Evolutionary conservation across 1,284 basidiomycete species (phyloP).

Genomic region (Waitea zeae): DNA sequence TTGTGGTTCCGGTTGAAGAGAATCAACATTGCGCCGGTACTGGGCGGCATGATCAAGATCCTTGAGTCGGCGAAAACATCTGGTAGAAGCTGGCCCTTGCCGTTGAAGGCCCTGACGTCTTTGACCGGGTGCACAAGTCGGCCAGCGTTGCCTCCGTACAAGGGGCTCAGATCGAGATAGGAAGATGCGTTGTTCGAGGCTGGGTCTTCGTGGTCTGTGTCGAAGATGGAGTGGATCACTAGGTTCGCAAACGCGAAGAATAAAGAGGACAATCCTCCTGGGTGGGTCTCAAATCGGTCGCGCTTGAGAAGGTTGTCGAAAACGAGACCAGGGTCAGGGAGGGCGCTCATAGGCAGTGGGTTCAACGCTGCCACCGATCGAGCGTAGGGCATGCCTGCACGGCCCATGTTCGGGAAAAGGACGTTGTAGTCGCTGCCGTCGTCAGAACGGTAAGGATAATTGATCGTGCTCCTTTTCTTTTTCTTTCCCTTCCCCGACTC

Average conservation of each 20-base stretch:
- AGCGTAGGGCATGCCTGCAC: conserved; percentile 59
- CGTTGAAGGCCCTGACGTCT: conserved; percentile 39
- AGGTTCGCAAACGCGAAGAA: conserved; percentile 70
- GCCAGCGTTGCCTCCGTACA: conserved; percentile 42
- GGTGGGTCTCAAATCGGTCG: conserved; percentile 23
- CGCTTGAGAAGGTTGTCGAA: conserved; percentile 59
- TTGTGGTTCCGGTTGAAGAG: conserved; percentile 64
- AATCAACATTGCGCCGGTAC: conserved; percentile 48
- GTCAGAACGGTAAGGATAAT: conserved; percentile 46
- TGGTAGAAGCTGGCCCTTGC: conserved; percentile 43
- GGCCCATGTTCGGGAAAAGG: conserved; percentile 51
- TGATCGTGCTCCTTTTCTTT: conserved; percentile 3
- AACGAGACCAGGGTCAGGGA: conserved; percentile 52
- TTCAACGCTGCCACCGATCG: conserved; percentile 45
- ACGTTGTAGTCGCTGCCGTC: conserved; percentile 67
- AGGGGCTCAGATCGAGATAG: conserved; percentile 62
- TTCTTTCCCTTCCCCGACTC: background rate
- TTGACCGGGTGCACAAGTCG: background rate
- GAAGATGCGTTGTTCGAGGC: conserved; percentile 51
- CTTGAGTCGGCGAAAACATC: conserved; percentile 57
- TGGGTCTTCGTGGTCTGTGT: conserved; percentile 35
- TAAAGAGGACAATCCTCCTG: conserved; percentile 22
- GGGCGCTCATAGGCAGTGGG: conserved; percentile 21
- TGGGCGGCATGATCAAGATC: conserved; percentile 61
- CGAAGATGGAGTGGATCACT: conserved; percentile 60